Percentiles rank a stretch among this genome's conserved stretches.
These are phyloP conservation scores for Nematocida parisii DNA, from an alignment of 371 early-diverging fungal genomes.

Conservation along the genomic window DNA sequence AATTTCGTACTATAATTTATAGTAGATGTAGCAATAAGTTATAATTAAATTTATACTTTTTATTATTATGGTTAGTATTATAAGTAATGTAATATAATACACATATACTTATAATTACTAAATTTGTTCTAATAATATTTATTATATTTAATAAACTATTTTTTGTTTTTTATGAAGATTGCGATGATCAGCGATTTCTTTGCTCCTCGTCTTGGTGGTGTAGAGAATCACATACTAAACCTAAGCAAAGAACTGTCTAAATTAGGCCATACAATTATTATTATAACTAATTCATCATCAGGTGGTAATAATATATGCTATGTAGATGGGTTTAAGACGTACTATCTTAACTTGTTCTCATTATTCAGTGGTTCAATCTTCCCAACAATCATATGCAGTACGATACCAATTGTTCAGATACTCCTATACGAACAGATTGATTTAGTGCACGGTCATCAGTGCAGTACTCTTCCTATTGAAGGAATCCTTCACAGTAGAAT, in stretches of 20 bases:
- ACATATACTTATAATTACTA: no score
- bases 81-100: no score
- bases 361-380: slow-evolving; percentile 81
- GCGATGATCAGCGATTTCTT: slow-evolving; percentile 80
- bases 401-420: slow-evolving; percentile 84
- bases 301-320: slow-evolving; percentile 71
- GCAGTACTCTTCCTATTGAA: slow-evolving; percentile 86
- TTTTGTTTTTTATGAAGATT: slow-evolving; percentile 51
- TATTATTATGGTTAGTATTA: no score
- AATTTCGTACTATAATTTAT: no score
- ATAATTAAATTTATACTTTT: no score
- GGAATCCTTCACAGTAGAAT: slow-evolving; percentile 87
- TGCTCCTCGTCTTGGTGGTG: slow-evolving; percentile 92
- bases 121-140: no score
- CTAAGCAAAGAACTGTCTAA: slow-evolving; percentile 80
- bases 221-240: slow-evolving; percentile 90
- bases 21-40: no score
- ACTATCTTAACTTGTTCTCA: slow-evolving; percentile 82
- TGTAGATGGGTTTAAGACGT: slow-evolving; percentile 77
- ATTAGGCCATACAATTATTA: slow-evolving; percentile 81
- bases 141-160: not conserved
- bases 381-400: slow-evolving; percentile 84
- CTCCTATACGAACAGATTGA: slow-evolving; percentile 82
- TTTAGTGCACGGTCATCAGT: slow-evolving; percentile 94
- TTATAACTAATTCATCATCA: slow-evolving; percentile 68